A percentile compares a stretch with the other conserved stretches of the same genome.
These are phyloP conservation scores for Amphirosellinia nigrospora DNA, from an alignment of 495 filamentous ascomycete species.

Conservation along the genomic window DNA sequence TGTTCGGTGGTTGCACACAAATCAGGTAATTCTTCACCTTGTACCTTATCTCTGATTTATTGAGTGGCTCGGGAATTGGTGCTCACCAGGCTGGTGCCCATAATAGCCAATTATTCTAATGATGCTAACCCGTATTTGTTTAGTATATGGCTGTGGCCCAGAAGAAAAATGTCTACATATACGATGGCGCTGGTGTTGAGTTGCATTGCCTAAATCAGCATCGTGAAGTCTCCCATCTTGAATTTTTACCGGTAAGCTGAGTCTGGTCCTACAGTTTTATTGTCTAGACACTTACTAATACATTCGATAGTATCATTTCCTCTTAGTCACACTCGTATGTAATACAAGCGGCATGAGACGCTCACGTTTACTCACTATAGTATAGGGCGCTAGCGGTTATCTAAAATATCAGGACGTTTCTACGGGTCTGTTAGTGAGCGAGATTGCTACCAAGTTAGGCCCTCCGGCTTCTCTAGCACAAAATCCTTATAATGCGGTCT, in stretches of 20 bases:
- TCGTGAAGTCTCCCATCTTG: conserved; percentile 90
- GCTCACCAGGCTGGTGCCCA: neutral
- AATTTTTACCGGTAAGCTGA: conserved; percentile 72
- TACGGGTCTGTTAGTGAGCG: conserved; percentile 83
- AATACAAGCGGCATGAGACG: neutral
- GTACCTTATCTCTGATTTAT: neutral
- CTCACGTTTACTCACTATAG: conserved; percentile 34
- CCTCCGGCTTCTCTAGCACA: conserved; percentile 83
- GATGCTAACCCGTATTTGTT: conserved; percentile 8
- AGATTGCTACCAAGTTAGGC: conserved; percentile 82
- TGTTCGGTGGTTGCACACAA: conserved; percentile 92
- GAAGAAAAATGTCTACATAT: conserved; percentile 93
- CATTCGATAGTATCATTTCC: conserved; percentile 73
- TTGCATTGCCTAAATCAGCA: conserved; percentile 89
- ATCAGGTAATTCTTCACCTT: conserved; percentile 56
- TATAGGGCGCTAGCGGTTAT: conserved; percentile 77
- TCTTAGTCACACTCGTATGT: conserved; percentile 82
- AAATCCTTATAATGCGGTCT: conserved; percentile 88
- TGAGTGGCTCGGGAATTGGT: neutral
- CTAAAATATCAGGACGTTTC: conserved; percentile 96
- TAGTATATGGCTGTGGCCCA: conserved; percentile 92
- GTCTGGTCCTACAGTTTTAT: neutral
- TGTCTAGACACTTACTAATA: neutral
- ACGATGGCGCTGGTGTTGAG: conserved; percentile 87
- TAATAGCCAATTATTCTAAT: neutral